These are phyloP conservation scores for Geosmithia putterillii DNA, from an alignment of 2,329 filamentous ascomycete genomes.

Conservation along the genomic window DNA sequence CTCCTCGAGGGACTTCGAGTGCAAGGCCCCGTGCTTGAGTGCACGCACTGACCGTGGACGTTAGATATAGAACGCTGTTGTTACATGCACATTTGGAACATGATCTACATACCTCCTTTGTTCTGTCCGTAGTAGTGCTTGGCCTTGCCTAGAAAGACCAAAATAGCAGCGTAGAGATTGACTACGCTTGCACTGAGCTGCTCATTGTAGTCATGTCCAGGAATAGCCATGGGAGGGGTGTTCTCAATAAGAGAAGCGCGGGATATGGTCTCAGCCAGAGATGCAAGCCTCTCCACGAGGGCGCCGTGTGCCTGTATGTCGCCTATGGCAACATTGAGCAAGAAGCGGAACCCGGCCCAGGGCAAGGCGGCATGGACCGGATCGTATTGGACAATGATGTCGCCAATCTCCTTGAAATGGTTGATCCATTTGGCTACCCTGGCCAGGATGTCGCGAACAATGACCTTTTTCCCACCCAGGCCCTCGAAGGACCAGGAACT, in stretches of 20 bases:
- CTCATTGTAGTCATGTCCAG: background rate
- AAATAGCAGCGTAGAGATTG: background rate
- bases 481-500: no score
- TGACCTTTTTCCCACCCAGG: background rate
- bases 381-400: conserved; percentile 1
- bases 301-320: background rate
- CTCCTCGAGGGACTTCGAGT: background rate
- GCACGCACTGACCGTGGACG: background rate
- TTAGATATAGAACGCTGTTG: background rate
- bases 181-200: background rate
- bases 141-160: background rate
- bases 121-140: background rate
- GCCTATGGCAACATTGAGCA: background rate
- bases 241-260: background rate
- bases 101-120: background rate
- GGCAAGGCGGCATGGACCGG: conserved; percentile 1
- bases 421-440: conserved; percentile 1
- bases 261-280: background rate
- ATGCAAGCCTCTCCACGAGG: no score
- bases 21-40: background rate
- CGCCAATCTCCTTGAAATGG: conserved; percentile 1
- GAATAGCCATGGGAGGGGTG: background rate
- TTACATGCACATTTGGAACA: background rate
- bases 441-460: conserved; percentile 1
- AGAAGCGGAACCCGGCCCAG: conserved; percentile 1